phyloP scores from a whole-genome alignment of 495 filamentous ascomycete genomes.

The Lentithecium fluviatile region DNA sequence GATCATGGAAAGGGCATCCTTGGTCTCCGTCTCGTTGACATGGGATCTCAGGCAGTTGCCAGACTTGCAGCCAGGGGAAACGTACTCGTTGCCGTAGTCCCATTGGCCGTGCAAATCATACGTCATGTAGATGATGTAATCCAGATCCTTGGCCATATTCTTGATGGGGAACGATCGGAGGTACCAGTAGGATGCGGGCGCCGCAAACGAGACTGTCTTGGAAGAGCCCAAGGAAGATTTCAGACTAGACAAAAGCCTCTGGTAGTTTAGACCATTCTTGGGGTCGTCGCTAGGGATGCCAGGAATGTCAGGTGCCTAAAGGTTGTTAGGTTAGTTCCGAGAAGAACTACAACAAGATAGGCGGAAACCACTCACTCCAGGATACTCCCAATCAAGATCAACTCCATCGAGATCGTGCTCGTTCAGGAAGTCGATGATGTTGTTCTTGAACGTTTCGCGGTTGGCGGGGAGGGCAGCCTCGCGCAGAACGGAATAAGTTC shows the following conservation, averaged over 20 bases:
- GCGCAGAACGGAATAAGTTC: conserved; percentile 45
- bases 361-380: conserved; percentile 26
- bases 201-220: conserved; percentile 31
- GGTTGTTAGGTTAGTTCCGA: neutral
- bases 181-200: conserved; percentile 29
- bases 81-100: conserved; percentile 39
- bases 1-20: conserved; percentile 47
- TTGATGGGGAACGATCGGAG: conserved; percentile 22
- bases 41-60: conserved; percentile 49
- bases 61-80: conserved; percentile 37
- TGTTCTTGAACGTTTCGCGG: conserved; percentile 41
- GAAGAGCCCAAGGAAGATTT: conserved; percentile 17
- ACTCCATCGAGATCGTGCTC: conserved; percentile 44
- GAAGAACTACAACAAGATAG: neutral
- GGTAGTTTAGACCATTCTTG: conserved; percentile 42
- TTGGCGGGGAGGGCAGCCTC: conserved; percentile 42
- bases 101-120: conserved; percentile 37
- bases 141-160: conserved; percentile 6
- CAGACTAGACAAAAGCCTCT: conserved; percentile 34
- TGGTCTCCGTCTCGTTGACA: conserved; percentile 49
- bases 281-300: conserved; percentile 39
- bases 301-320: conserved; percentile 42
- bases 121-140: conserved; percentile 33
- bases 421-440: conserved; percentile 44
- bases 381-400: conserved; percentile 50